A percentile compares a stretch with the other conserved stretches of the same genome.
phyloP scores from a whole-genome alignment of 1,284 basidiomycete genomes.

The Schizopora paradoxa region DNA sequence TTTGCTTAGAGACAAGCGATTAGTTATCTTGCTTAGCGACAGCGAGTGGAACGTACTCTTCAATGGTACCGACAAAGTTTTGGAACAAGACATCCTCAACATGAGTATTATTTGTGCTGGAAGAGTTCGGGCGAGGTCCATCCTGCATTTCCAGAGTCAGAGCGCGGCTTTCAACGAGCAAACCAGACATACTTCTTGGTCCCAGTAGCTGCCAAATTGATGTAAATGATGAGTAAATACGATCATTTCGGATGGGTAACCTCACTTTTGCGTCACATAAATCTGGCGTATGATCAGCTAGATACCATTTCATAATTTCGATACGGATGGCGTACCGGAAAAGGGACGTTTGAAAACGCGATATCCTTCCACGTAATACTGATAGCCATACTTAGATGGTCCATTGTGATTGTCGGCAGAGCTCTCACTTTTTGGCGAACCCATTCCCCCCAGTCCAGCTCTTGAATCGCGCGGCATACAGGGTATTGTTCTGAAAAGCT shows the following conservation, averaged over 20 bases:
- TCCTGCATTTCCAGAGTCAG: slow-evolving; percentile 26
- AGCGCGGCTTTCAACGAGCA: slow-evolving; percentile 7
- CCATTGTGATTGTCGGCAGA: not conserved
- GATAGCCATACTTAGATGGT: not conserved
- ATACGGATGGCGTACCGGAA: slow-evolving; percentile 36
- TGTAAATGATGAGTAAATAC: not conserved
- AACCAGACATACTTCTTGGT: slow-evolving; percentile 40
- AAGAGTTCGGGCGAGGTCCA: slow-evolving; percentile 41
- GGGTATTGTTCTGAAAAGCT: slow-evolving; percentile 37
- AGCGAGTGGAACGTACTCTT: slow-evolving; percentile 39
- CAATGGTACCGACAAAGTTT: slow-evolving; percentile 45
- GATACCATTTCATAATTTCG: not conserved
- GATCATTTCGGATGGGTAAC: slow-evolving; percentile 1
- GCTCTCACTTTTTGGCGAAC: slow-evolving; percentile 45
- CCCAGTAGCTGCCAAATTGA: slow-evolving; percentile 44
- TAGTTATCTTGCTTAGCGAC: too few species aligned
- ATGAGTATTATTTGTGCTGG: slow-evolving; percentile 46
- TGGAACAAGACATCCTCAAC: slow-evolving; percentile 52
- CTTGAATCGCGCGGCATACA: slow-evolving; percentile 63
- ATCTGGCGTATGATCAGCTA: slow-evolving; percentile 33
- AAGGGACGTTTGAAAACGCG: slow-evolving; percentile 43
- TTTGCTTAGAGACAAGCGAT: slow-evolving; percentile 28
- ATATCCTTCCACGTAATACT: slow-evolving; percentile 60
- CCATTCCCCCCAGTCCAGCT: slow-evolving; percentile 64
- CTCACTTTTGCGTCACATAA: slow-evolving; percentile 58